Evolutionary conservation across 2,329 filamentous ascomycete species (phyloP), one percentile per base, ranked within the genome.

Genomic region (Colletotrichum filicis): DNA sequence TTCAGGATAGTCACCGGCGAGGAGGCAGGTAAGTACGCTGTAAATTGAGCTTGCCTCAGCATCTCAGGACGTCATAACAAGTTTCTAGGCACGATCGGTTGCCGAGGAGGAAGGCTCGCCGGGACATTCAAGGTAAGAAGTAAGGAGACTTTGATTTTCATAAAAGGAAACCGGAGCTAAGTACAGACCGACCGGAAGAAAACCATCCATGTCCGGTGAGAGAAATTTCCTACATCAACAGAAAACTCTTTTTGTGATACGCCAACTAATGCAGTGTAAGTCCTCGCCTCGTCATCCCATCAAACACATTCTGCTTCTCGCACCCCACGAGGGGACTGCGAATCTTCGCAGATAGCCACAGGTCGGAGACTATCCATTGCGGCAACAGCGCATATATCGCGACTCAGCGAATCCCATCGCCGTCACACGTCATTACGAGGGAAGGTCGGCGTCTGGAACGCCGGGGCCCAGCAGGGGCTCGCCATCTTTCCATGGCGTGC

Each of bases 251-350:
- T 79, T 80, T 85, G 83, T 83, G 81, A 82, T 83, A 85, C 86
- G 86, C 87, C 85, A 79, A 79, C 80, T 80, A 78, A 87, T 87
- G 85, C 86, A 87, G 85, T 84, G 81, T 79, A 85, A 83, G 83
- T 82, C 82, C 79, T 83, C 78, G 79, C 83, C 84, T 85, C 84
- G 81, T 87, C 86, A 87, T 87, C 83, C 85, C 85, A 79, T 83
- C 74, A 77, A 79, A 80, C 79, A 79, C 77, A 74, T 77, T 81
- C 82, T 82, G 81, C 82, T 83, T 81, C 80, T 78, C 80, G 80
- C 75, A 77, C 77, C 79, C 79, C 76, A 24, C 42, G 52, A 75
- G 58, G 58, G 66, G 76, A 78, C 76, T 77, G 77, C 78, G 80
- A 82, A 81, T 84, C 81, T 79, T 83, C 80, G 79, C 82, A 83